Evolutionary conservation across 2,329 filamentous ascomycete genomes (phyloP), one percentile per base, ranked within the genome.

Genomic region (Macrophomina tecta): DNA sequence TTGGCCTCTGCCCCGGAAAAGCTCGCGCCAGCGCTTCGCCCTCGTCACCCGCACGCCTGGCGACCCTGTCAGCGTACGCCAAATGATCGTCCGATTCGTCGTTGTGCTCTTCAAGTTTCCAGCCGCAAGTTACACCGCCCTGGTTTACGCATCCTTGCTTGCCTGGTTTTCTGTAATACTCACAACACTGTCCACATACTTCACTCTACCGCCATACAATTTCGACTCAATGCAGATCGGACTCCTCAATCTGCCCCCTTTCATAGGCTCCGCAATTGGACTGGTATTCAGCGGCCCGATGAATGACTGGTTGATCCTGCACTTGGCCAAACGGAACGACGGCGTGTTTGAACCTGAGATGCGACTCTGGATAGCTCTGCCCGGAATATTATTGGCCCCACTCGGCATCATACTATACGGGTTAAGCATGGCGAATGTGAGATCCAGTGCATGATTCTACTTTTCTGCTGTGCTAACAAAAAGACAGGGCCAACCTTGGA

Each of bases 201-300:
- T 84, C 70, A 53, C 77, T 9, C 72, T 80, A 0, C 73, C 72
- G 23, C 71, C 77, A 7, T 81, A 81, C 60, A 70, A 72, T 0
- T 81, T 81, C 1, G 74, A 81, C 7, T 80, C 78, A 63, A 81
- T 83, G 60, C 82, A 81, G 0, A 81, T 84, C 67, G 80, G 80
- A 73, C 75, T 81, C 4, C 76, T 83, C 4, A 81, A 78, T 77
- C 68, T 80, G 30, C 73, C 76, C 62, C 69, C 80, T 53, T 72
- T 73, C 48, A 71, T 78, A 56, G 68, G 77, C 60, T 60, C 73
- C 64, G 63, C 77, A 69, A 60, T 79, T 69, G 72, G 77, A 55
- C 61, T 81, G 65, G 74, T 82, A 65, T 71, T 80, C 74, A 83
- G 79, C 68, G 81, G 79, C 18, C 71, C 76, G 48, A 69, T 69